Evolutionary conservation across 2,329 filamentous ascomycete species (phyloP).

Genomic region (Pyrenochaeta sp.): DNA sequence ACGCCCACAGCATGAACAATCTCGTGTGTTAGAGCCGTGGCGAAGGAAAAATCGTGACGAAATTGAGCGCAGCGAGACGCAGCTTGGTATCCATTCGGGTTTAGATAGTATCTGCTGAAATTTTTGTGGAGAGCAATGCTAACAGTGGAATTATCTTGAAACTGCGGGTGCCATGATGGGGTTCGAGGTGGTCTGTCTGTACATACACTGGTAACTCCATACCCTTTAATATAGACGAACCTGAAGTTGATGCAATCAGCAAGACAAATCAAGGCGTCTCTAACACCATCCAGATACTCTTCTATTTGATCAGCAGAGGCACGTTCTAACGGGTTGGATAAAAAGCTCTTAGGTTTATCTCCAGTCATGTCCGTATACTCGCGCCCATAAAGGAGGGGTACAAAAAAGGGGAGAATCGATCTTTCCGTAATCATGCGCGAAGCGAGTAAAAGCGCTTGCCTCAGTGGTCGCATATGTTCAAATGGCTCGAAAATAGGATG

Average conservation of each 20-base stretch:
- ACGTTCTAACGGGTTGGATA: conserved; percentile 27
- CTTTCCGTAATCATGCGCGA: conserved; percentile 43
- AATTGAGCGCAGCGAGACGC: conserved; percentile 36
- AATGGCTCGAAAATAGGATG: conserved; percentile 40
- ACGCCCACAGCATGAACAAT: conserved; percentile 44
- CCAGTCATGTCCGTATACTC: conserved; percentile 13
- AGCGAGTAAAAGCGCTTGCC: conserved; percentile 38
- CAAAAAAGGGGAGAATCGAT: conserved; percentile 39
- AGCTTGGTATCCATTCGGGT: conserved; percentile 25
- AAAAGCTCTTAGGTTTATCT: conserved; percentile 18
- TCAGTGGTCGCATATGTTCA: conserved; percentile 17
- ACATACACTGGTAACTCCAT: conserved; percentile 27
- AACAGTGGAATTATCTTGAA: conserved; percentile 17
- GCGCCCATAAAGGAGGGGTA: conserved; percentile 36
- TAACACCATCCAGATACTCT: conserved; percentile 23
- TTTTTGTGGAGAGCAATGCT: conserved; percentile 33
- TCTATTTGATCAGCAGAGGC: conserved; percentile 16
- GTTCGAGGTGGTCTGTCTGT: conserved; percentile 9
- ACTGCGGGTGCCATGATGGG: conserved; percentile 16
- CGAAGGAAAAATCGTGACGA: conserved; percentile 46
- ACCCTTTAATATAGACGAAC: conserved; percentile 27
- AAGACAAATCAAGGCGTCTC: conserved; percentile 35
- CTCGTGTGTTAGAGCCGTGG: conserved; percentile 42
- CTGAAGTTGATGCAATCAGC: conserved; percentile 30
- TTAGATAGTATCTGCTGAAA: conserved; percentile 26